These are phyloP conservation scores for Solioccasus polychromus DNA, from an alignment of 768 basidiomycete genomes.

Conservation along the genomic window DNA sequence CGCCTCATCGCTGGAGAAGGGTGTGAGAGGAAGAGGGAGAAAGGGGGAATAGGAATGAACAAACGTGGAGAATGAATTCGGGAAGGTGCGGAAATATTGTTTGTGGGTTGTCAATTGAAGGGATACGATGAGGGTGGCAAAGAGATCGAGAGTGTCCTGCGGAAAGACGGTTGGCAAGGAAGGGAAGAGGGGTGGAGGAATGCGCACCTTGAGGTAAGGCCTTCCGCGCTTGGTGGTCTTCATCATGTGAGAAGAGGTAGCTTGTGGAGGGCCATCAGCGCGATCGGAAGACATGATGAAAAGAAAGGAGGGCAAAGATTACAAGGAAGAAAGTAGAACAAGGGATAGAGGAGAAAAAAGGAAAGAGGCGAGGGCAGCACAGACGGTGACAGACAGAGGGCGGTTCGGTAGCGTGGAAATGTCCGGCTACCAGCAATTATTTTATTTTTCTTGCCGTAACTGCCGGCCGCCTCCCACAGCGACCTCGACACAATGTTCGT, in stretches of 20 bases:
- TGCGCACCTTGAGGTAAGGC: conserved; percentile 82
- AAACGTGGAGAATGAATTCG: conserved; percentile 94
- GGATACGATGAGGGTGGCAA: conserved; percentile 94
- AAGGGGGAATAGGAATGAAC: conserved; percentile 30
- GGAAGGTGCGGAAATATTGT: conserved; percentile 93
- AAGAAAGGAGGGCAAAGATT: conserved; percentile 25
- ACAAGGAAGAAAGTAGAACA: conserved; percentile 30
- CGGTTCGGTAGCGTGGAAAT: conserved; percentile 32
- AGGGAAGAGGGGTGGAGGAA: background rate
- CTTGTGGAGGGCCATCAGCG: conserved; percentile 40
- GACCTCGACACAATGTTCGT: no score
- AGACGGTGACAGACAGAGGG: conserved; percentile 10
- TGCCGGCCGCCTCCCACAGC: conserved; percentile 19
- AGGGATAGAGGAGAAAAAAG: conserved; percentile 31
- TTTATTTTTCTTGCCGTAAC: conserved; percentile 25
- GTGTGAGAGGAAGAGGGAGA: conserved; percentile 10
- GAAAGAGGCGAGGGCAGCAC: conserved; percentile 19
- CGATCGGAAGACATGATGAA: conserved; percentile 41
- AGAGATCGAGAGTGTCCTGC: conserved; percentile 98
- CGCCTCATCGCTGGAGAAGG: conserved; percentile 80
- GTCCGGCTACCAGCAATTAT: conserved; percentile 15
- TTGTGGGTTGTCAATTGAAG: conserved; percentile 86
- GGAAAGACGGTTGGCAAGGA: no score
- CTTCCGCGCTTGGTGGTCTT: conserved; percentile 96
- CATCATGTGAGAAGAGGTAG: conserved; percentile 92